Evolutionary conservation across 2,329 filamentous ascomycete species (phyloP).

Genomic region (Tympanopsis confertula): DNA sequence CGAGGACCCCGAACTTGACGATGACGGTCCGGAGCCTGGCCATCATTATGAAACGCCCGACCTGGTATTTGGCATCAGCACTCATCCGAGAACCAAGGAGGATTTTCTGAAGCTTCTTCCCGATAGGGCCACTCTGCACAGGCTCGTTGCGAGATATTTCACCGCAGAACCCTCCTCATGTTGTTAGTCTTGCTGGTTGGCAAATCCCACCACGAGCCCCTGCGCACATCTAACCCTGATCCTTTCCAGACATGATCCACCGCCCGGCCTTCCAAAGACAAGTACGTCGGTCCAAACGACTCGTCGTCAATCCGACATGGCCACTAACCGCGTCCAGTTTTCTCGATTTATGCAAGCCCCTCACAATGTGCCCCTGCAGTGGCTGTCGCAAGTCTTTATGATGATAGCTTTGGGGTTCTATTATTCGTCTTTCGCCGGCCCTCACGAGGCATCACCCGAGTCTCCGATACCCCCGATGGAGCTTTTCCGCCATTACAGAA

Average conservation of each 20-base stretch:
- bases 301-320: background rate
- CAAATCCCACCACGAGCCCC: background rate
- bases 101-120: constrained; percentile 37
- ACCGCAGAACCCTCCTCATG: constrained; percentile 37
- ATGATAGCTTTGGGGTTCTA: constrained; percentile 28
- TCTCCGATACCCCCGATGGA: constrained; percentile 26
- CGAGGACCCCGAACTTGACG: constrained; percentile 28
- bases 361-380: no score
- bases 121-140: constrained; percentile 30
- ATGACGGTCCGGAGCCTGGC: constrained; percentile 17
- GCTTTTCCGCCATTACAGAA: constrained; percentile 33
- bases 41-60: constrained; percentile 27
- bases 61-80: constrained; percentile 27
- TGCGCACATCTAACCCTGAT: constrained; percentile 3
- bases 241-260: constrained; percentile 34
- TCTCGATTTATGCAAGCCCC: constrained; percentile 3
- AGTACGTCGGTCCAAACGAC: constrained; percentile 15
- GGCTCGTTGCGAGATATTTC: constrained; percentile 40
- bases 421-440: constrained; percentile 29
- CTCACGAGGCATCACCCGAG: constrained; percentile 26
- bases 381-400: constrained; percentile 37
- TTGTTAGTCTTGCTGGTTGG: constrained; percentile 19
- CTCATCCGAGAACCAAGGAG: constrained; percentile 24
- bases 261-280: constrained; percentile 35
- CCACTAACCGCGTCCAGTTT: background rate